Conservation (phyloP, 2,329 filamentous ascomycete genomes). For the Fusarium lateritium region DNA sequence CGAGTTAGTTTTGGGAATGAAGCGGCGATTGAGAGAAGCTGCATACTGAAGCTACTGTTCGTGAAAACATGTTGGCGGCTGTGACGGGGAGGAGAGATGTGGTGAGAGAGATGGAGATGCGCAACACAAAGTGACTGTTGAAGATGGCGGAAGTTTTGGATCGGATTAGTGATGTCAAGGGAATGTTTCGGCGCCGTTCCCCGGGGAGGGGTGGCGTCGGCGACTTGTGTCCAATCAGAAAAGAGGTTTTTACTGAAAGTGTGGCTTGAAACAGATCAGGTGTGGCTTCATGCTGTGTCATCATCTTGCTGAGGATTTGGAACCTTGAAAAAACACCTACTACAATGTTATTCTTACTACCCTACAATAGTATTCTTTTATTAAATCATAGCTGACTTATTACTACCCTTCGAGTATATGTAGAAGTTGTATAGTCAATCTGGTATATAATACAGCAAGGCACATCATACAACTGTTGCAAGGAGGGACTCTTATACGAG, state of each 20-base stretch:
- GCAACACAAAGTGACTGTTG: slow-evolving; percentile 19
- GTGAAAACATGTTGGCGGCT: slow-evolving; percentile 47
- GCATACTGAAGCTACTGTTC: slow-evolving; percentile 48
- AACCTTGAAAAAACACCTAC: background rate
- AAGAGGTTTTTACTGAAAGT: slow-evolving; percentile 27
- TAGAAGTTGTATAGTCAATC: too few relatives aligned
- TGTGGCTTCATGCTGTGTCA: slow-evolving; percentile 11
- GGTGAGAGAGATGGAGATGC: slow-evolving; percentile 18
- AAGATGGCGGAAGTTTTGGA: slow-evolving; percentile 37
- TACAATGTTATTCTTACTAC: background rate
- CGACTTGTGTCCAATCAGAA: slow-evolving; percentile 36
- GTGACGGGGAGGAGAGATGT: slow-evolving; percentile 25
- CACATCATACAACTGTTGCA: background rate
- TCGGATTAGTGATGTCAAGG: slow-evolving; percentile 48
- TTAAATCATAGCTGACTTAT: too few relatives aligned
- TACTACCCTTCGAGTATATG: too few relatives aligned
- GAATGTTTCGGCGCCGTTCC: slow-evolving; percentile 39
- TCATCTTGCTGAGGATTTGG: slow-evolving; percentile 7
- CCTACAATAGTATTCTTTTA: too few relatives aligned
- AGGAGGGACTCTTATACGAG: background rate
- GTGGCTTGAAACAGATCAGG: slow-evolving; percentile 5
- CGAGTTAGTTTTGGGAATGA: slow-evolving; percentile 15
- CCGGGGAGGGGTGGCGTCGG: slow-evolving; percentile 37
- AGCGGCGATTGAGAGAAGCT: background rate
- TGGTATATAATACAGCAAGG: background rate